Conservation (phyloP, 352 stramenopile genomes). For the Globisporangium heterothallicum region DNA sequence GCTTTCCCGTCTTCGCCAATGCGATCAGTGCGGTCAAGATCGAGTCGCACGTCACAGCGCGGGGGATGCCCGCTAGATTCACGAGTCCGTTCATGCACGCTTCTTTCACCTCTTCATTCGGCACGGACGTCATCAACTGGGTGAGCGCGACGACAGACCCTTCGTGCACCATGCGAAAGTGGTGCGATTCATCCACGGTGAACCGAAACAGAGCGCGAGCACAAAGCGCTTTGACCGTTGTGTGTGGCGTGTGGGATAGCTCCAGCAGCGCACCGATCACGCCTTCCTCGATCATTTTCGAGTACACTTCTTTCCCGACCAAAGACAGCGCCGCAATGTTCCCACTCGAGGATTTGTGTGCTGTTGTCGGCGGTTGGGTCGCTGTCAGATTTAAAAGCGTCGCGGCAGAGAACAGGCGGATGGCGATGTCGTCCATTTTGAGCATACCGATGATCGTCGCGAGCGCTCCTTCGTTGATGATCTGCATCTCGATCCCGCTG, state of each 20-base stretch:
- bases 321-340: constrained; percentile 16
- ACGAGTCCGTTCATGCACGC: constrained; percentile 64
- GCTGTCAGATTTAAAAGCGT: constrained; percentile 72
- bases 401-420: constrained; percentile 60
- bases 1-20: constrained; percentile 29
- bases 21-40: constrained; percentile 46
- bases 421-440: constrained; percentile 62
- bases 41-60: constrained; percentile 69
- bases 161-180: constrained; percentile 79
- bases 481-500: constrained; percentile 63
- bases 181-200: constrained; percentile 62
- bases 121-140: constrained; percentile 53
- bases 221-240: constrained; percentile 64
- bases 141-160: constrained; percentile 56
- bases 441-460: constrained; percentile 50
- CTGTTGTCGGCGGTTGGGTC: constrained; percentile 3
- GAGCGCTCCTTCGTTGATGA: constrained; percentile 64
- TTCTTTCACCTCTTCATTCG: constrained; percentile 47
- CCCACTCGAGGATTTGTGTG: neutral
- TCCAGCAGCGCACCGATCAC: constrained; percentile 54
- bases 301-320: constrained; percentile 45
- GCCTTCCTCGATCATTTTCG: constrained; percentile 71
- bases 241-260: constrained; percentile 55
- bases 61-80: constrained; percentile 60
- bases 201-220: constrained; percentile 66